phyloP scores from a whole-genome alignment of 2,329 filamentous ascomycete genomes.

The Venturia oleaginea region DNA sequence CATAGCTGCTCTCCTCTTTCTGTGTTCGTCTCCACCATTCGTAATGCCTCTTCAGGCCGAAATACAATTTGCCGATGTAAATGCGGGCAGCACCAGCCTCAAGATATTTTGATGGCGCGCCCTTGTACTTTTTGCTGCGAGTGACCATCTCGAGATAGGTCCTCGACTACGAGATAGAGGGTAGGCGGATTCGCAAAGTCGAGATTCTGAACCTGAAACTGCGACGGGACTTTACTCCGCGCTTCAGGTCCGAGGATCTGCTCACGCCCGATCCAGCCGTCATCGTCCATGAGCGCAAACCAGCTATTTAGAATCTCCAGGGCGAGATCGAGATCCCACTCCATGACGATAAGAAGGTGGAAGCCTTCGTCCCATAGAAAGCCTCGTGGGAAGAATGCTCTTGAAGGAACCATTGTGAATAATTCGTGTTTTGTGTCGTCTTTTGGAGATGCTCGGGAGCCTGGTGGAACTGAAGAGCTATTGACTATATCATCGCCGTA shows the following conservation, averaged over 20 bases:
- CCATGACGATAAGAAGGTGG: constrained; percentile 79
- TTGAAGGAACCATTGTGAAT: constrained; percentile 83
- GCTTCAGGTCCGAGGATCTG: constrained; percentile 90
- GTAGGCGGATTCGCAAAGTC: constrained; percentile 97
- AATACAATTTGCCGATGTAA: constrained; percentile 72
- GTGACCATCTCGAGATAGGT: constrained; percentile 72
- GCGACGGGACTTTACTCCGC: constrained; percentile 82
- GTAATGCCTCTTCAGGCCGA: constrained; percentile 79
- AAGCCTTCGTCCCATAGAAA: constrained; percentile 99
- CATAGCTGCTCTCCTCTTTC: constrained; percentile 40
- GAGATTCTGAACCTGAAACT: constrained; percentile 93
- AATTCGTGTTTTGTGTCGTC: constrained; percentile 51
- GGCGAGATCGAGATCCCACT: constrained; percentile 87
- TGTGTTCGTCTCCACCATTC: constrained; percentile 94
- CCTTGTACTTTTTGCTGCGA: constrained; percentile 25
- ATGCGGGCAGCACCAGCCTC: constrained; percentile 58
- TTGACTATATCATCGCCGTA: constrained; percentile 76
- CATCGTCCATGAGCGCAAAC: constrained; percentile 92
- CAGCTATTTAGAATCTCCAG: constrained; percentile 86
- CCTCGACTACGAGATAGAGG: constrained; percentile 77
- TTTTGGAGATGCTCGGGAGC: constrained; percentile 57
- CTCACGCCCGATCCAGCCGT: constrained; percentile 95
- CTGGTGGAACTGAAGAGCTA: constrained; percentile 33
- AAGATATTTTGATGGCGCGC: constrained; percentile 54
- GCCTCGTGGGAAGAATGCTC: constrained; percentile 91